These are phyloP conservation scores for Calonectria leucothoes DNA, from an alignment of 2,329 filamentous ascomycete genomes.

Conservation along the genomic window DNA sequence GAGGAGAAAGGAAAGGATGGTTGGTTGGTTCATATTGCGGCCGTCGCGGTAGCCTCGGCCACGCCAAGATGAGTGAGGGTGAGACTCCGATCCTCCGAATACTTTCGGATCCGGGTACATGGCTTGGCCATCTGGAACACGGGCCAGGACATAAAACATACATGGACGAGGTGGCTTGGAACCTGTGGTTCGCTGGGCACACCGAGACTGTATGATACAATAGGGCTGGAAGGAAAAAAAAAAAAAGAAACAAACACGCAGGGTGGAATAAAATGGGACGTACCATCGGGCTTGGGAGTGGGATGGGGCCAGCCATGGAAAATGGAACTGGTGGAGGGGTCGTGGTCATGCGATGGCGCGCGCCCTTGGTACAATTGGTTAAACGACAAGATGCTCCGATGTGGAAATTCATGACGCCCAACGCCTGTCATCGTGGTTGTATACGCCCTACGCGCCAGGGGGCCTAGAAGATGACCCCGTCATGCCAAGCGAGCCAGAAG, in stretches of 20 bases:
- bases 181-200: neutral
- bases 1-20: too few species aligned
- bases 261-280: neutral
- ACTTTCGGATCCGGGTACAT: neutral
- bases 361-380: constrained; percentile 2
- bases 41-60: too few species aligned
- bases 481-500: neutral
- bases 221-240: too few species aligned
- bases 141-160: neutral
- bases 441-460: neutral
- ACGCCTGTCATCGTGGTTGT: neutral
- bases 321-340: neutral
- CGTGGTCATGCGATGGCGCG: constrained; percentile 2
- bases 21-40: neutral
- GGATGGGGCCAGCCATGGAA: neutral
- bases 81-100: neutral
- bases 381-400: neutral
- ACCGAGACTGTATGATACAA: neutral
- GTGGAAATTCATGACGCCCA: neutral
- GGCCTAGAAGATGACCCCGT: neutral
- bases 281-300: neutral
- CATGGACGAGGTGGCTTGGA: neutral
- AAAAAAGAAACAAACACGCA: too few species aligned
- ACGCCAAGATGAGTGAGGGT: neutral
- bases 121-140: neutral